phyloP scores from a whole-genome alignment of 2,329 filamentous ascomycete genomes.

The Paracoccidioides brasiliensis region DNA sequence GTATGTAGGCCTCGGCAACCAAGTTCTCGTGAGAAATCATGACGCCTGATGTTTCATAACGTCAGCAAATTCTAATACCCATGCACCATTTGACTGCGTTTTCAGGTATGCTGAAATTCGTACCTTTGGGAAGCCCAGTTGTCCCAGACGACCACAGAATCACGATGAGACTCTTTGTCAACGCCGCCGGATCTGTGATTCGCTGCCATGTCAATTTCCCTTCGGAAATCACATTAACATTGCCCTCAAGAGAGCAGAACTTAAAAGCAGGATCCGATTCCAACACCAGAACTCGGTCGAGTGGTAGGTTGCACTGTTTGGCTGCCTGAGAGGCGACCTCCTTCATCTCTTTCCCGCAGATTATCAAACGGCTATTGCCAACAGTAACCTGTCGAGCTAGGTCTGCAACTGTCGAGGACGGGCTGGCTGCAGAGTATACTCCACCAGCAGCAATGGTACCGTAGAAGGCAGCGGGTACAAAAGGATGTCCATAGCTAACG shows the following conservation, averaged over 20 bases:
- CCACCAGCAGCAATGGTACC: conserved; percentile 1
- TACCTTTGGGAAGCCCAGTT: conserved; percentile 2
- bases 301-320: conserved; percentile 1
- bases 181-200: not conserved
- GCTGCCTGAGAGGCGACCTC: not conserved
- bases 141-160: conserved; percentile 2
- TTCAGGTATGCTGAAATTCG: too few species aligned
- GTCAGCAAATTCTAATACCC: not conserved
- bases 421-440: conserved; percentile 1
- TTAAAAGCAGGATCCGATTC: not conserved
- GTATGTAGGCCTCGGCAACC: not conserved
- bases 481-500: conserved; percentile 1
- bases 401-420: not conserved
- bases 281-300: not conserved
- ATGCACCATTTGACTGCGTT: too few species aligned
- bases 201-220: not conserved
- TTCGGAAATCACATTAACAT: not conserved
- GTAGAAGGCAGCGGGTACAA: not conserved
- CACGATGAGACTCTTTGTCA: not conserved
- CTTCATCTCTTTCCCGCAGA: conserved; percentile 2
- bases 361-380: not conserved
- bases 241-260: not conserved
- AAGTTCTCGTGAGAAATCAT: conserved; percentile 1
- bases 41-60: not conserved
- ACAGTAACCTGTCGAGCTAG: conserved; percentile 1